Evolutionary conservation across 495 filamentous ascomycete genomes (phyloP).

Genomic region (Neurospora africana): DNA sequence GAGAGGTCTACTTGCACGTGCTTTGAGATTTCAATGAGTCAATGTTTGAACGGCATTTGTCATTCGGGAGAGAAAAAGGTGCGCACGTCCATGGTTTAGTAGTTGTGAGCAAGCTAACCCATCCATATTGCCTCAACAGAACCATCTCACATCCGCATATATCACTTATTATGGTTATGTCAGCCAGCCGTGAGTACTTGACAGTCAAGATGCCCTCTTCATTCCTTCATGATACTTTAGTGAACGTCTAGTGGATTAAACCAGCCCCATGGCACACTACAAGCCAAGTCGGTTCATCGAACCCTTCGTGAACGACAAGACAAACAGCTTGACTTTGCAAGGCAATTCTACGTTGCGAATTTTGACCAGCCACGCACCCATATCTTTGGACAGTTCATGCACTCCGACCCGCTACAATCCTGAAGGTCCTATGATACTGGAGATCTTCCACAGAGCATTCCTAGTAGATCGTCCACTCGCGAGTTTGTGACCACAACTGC

Average conservation of each 20-base stretch:
- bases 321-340: background rate
- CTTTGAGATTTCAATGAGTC: background rate
- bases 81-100: background rate
- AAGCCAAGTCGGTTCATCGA: background rate
- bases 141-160: background rate
- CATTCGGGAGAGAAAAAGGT: background rate
- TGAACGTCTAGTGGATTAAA: background rate
- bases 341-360: background rate
- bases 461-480: background rate
- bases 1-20: background rate
- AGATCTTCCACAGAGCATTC: background rate
- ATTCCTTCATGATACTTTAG: background rate
- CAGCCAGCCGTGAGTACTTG: background rate
- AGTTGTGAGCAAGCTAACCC: background rate
- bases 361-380: background rate
- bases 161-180: background rate
- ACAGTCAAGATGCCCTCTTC: background rate
- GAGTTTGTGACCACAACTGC: background rate
- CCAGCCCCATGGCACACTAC: background rate
- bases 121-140: background rate
- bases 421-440: background rate
- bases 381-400: background rate
- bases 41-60: background rate
- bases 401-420: background rate
- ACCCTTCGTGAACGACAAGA: background rate